Conservation (phyloP, 345 rosid genomes). For the Draba incana region DNA sequence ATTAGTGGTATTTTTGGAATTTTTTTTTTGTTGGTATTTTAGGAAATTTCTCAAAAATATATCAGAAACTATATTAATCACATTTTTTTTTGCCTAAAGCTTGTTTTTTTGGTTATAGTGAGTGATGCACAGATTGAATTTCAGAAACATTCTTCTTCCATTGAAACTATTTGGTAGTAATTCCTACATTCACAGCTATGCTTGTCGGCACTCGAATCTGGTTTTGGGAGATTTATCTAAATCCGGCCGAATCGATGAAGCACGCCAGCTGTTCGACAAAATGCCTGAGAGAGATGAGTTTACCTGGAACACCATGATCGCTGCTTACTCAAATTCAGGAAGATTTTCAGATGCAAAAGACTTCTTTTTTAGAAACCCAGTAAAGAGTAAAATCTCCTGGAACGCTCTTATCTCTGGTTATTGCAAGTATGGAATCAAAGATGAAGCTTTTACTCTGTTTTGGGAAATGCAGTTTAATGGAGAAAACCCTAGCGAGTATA, state of each 20-base stretch:
- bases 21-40: too few species aligned
- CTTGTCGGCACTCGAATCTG: conserved; percentile 47
- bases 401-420: conserved; percentile 81
- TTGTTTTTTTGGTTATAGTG: neutral
- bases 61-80: too few species aligned
- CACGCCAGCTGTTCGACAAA: conserved; percentile 72
- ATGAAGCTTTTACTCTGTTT: conserved; percentile 66
- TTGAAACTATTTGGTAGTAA: conserved; percentile 13
- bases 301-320: conserved; percentile 85
- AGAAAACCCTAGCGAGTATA: conserved; percentile 56
- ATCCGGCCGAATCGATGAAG: conserved; percentile 61
- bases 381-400: conserved; percentile 74
- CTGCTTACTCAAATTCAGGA: conserved; percentile 72
- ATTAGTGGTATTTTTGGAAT: too few species aligned
- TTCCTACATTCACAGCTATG: conserved; percentile 30
- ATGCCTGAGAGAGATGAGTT: conserved; percentile 68
- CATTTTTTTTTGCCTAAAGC: too few species aligned
- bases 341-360: conserved; percentile 58
- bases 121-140: conserved; percentile 47
- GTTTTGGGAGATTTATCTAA: conserved; percentile 48
- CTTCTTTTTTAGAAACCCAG: conserved; percentile 54
- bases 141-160: conserved; percentile 22
- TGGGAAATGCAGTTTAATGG: conserved; percentile 74
- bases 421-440: conserved; percentile 50
- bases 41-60: too few species aligned